phyloP scores from a whole-genome alignment of 169 alveolate species.

The Cryptosporidium viatorum region DNA sequence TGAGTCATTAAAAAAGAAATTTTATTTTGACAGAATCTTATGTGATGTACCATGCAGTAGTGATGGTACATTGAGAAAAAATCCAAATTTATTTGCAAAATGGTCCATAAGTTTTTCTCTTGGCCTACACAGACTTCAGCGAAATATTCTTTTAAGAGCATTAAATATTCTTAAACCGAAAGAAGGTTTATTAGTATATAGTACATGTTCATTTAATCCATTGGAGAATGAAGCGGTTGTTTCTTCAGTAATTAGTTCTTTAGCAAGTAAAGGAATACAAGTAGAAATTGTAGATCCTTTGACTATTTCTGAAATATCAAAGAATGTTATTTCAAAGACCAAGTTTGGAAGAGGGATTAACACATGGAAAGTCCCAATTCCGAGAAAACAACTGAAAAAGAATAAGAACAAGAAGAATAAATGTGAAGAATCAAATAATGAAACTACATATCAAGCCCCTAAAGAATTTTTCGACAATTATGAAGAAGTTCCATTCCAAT shows the following conservation, averaged over 20 bases:
- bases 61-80: slow-evolving; percentile 95
- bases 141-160: slow-evolving; percentile 87
- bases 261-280: slow-evolving; percentile 33
- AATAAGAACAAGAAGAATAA: slow-evolving; percentile 77
- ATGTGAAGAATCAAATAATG: slow-evolving; percentile 54
- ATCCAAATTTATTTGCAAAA: slow-evolving; percentile 88
- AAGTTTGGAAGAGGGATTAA: slow-evolving; percentile 79
- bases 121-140: slow-evolving; percentile 85
- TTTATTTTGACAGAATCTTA: slow-evolving; percentile 88
- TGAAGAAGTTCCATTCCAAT: slow-evolving; percentile 79
- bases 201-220: slow-evolving; percentile 95
- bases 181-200: slow-evolving; percentile 92
- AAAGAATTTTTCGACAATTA: slow-evolving; percentile 76
- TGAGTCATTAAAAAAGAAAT: slow-evolving; percentile 76
- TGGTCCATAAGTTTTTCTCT: slow-evolving; percentile 89
- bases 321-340: slow-evolving; percentile 79
- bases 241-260: slow-evolving; percentile 81
- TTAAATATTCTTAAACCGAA: slow-evolving; percentile 83
- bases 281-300: slow-evolving; percentile 82
- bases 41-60: slow-evolving; percentile 97
- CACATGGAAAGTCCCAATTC: slow-evolving; percentile 80
- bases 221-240: slow-evolving; percentile 96
- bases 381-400: slow-evolving; percentile 56
- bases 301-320: slow-evolving; percentile 83
- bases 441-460: slow-evolving; percentile 32